phyloP scores from a whole-genome alignment of 768 basidiomycete species.

The Mycena epipterygia region DNA sequence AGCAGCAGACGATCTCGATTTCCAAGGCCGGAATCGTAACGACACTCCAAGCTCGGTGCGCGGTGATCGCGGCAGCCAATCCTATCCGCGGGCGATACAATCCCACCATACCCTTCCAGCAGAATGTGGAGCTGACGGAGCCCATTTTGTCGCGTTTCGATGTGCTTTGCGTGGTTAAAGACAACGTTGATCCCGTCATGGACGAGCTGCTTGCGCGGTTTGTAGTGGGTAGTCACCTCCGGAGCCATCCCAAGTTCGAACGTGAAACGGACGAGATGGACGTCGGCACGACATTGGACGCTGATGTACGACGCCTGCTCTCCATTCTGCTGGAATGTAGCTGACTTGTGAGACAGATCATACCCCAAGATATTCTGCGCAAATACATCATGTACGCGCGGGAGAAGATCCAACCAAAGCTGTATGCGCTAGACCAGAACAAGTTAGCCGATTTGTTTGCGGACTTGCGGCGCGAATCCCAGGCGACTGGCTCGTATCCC shows the following conservation, averaged over 20 bases:
- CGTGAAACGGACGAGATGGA: conserved; percentile 91
- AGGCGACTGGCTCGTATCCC: conserved; percentile 98
- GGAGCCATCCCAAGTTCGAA: conserved; percentile 95
- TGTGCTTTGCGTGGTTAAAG: conserved; percentile 97
- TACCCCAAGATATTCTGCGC: conserved; percentile 94
- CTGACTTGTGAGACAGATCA: conserved; percentile 71
- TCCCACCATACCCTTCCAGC: conserved; percentile 97
- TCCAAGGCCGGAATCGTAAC: conserved; percentile 99
- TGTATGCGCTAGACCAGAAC: conserved; percentile 96
- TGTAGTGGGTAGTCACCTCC: conserved; percentile 96
- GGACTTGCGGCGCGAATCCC: conserved; percentile 94
- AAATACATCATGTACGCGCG: conserved; percentile 99
- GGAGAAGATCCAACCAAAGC: conserved; percentile 92
- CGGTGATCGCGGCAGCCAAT: conserved; percentile 98
- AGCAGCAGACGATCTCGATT: conserved; percentile 99
- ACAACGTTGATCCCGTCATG: conserved; percentile 95
- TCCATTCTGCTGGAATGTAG: not conserved
- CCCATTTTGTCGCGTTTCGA: conserved; percentile 99
- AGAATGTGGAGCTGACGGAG: conserved; percentile 98
- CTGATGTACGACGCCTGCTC: conserved; percentile 80
- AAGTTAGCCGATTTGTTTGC: conserved; percentile 95
- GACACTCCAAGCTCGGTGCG: conserved; percentile 97
- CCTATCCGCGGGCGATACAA: conserved; percentile 98
- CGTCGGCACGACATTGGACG: conserved; percentile 90
- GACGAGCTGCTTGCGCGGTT: conserved; percentile 97